Evolutionary conservation across 306 rosid species (phyloP).

Genomic region (Lathyrus aphaca): DNA sequence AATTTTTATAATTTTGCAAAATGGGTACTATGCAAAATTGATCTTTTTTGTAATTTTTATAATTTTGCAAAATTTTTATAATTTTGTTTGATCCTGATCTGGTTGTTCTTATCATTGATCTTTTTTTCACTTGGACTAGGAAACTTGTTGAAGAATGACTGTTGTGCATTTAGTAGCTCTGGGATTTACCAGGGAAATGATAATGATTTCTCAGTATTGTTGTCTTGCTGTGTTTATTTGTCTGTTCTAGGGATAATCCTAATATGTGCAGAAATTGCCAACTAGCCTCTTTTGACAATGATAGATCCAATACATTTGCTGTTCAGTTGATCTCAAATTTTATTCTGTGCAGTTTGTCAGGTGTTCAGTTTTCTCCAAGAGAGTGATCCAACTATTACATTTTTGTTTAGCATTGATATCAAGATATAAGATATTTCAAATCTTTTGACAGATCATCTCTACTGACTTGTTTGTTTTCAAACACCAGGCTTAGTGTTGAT

Average conservation of each 20-base stretch:
- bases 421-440: background rate
- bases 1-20: background rate
- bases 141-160: constrained; percentile 8
- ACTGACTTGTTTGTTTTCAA: background rate
- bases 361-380: constrained; percentile 20
- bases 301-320: constrained; percentile 15
- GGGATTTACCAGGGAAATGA: background rate
- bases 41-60: too few species aligned
- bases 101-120: constrained; percentile 14
- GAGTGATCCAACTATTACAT: background rate
- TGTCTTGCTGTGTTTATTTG: constrained; percentile 15
- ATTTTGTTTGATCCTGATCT: constrained; percentile 15
- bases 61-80: too few species aligned
- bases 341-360: constrained; percentile 7
- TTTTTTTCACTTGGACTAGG: constrained; percentile 25
- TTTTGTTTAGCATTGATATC: constrained; percentile 2
- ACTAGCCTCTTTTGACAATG: constrained; percentile 3
- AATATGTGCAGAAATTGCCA: constrained; percentile 13
- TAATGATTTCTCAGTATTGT: constrained; percentile 12
- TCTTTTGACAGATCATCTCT: background rate
- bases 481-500: constrained; percentile 14
- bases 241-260: constrained; percentile 4
- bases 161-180: background rate
- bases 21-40: too few species aligned
- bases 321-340: background rate